Conservation (phyloP, 2,329 filamentous ascomycete genomes). For the Chaetomium olivaceum region DNA sequence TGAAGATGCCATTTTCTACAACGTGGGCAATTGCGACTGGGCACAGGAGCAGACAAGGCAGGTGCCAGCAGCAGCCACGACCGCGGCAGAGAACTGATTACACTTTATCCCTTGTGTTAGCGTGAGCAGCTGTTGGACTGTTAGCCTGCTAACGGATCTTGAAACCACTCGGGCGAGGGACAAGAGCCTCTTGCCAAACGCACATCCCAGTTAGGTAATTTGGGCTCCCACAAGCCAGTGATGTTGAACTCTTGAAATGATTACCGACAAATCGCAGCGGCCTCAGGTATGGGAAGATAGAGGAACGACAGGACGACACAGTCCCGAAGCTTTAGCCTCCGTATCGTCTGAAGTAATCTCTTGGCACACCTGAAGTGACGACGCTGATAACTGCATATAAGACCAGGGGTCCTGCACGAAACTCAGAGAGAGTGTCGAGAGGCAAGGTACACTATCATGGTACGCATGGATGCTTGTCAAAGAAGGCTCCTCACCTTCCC, state of each 20-base stretch:
- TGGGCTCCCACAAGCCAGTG: neutral
- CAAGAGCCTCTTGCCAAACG: neutral
- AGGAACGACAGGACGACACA: too few species aligned
- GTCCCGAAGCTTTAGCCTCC: too few species aligned
- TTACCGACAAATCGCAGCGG: neutral
- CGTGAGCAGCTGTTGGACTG: neutral
- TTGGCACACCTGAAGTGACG: neutral
- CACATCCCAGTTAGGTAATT: neutral
- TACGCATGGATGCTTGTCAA: neutral
- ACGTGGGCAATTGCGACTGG: constrained; percentile 18
- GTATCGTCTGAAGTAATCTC: neutral
- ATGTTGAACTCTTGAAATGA: neutral
- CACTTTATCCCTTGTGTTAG: neutral
- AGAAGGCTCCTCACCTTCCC: neutral
- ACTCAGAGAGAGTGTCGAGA: too few species aligned
- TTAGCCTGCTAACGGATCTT: neutral
- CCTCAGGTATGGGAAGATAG: neutral
- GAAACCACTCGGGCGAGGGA: neutral
- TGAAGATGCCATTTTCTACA: neutral
- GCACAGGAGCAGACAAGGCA: neutral
- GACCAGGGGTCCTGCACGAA: neutral
- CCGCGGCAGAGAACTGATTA: neutral
- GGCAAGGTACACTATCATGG: too few species aligned
- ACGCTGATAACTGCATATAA: neutral
- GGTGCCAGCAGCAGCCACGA: neutral